Evolutionary conservation across 1,284 basidiomycete species (phyloP), one percentile per base, ranked within the genome.

Genomic region (Laetiporus sulphureus): DNA sequence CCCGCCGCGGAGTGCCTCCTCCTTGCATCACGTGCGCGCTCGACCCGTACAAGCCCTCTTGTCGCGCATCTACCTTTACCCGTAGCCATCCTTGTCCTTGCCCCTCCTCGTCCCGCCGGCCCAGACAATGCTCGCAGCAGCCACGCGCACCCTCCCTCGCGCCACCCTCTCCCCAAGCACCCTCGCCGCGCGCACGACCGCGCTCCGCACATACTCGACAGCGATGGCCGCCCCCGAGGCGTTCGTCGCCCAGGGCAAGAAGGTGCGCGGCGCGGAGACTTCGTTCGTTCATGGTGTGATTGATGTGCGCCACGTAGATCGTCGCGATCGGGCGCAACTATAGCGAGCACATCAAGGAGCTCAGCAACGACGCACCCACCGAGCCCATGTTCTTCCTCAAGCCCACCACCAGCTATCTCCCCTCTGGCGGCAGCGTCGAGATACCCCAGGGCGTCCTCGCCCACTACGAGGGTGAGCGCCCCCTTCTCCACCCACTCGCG

Each of bases 301-400:
- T 22, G 20, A 36, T 36, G 10, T 18, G 24, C 32, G 19, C 18
- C 32, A 12, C 31, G 36, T 45, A 91, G 84, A 92, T 94, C 54
- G 82, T 95, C 29, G 92, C 91, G 36, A 94, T 94, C 49, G 91
- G 91, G 35, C 74, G 88, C 46, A 88, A 89, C 64, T 90, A 87
- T 58, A 74, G 71, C 13, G 90, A 90, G 38, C 92, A 96, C 57
- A 85, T 86, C 59, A 92, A 91, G 64, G 94, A 98, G 63, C 77
- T 98, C 37, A 85, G 84, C 59, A 97, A 97, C 61, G 73, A 87
- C 5, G 71, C 86, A 3, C 94, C 95, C 2, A 91, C 84, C 58
- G 93, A 97, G 61, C 95, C 95, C 0, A 97, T 99, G 75, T 96
- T 98, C 77, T 99, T 98, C 73, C 69, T 98, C 31, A 99, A 99